These are phyloP conservation scores for Suillus subaureus DNA, from an alignment of 768 basidiomycete species.

Conservation along the genomic window DNA sequence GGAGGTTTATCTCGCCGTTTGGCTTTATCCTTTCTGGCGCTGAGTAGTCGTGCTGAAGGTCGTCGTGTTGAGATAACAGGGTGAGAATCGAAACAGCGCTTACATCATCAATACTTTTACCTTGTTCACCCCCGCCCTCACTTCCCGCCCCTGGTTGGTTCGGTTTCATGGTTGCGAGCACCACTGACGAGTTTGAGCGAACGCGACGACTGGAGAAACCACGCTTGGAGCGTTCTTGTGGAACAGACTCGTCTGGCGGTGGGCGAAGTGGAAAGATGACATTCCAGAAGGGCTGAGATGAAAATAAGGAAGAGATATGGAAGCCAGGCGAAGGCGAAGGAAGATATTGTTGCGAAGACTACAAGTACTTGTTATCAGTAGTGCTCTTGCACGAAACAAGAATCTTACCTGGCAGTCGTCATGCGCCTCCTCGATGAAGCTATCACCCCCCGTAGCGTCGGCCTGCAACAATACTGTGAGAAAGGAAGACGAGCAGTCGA, in stretches of 20 bases:
- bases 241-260: too few species aligned
- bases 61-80: background rate
- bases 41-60: background rate
- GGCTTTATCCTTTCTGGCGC: background rate
- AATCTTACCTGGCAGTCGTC: background rate
- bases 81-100: background rate
- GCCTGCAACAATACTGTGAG: background rate
- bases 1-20: background rate
- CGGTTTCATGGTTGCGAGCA: rapidly evolving
- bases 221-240: background rate
- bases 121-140: background rate
- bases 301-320: background rate
- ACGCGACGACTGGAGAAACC: too few species aligned
- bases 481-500: background rate
- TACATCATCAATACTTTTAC: background rate
- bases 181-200: too few species aligned
- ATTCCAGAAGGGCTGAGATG: too few species aligned
- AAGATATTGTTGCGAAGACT: background rate
- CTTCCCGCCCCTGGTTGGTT: too few species aligned
- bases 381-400: background rate
- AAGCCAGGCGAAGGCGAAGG: background rate
- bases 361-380: background rate
- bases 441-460: background rate
- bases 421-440: background rate
- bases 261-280: background rate